phyloP scores from a whole-genome alignment of 352 stramenopile genomes.

The Phytophthora litchii region DNA sequence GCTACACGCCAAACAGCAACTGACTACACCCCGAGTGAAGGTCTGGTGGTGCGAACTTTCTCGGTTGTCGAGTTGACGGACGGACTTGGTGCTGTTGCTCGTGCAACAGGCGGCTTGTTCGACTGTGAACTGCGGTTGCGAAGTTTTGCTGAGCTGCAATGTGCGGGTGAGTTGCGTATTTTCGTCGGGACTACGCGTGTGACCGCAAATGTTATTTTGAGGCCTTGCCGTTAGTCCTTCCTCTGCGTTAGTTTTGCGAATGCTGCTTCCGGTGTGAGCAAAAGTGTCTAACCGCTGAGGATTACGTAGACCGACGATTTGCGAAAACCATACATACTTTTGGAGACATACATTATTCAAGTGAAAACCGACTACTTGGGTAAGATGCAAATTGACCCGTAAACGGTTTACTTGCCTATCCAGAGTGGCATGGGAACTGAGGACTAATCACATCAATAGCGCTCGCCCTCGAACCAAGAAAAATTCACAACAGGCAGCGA shows the following conservation, averaged over 20 bases:
- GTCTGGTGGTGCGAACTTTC: slow-evolving; percentile 27
- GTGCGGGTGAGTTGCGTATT: slow-evolving; percentile 40
- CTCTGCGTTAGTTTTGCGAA: slow-evolving; percentile 28
- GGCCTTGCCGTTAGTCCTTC: slow-evolving; percentile 34
- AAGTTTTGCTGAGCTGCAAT: slow-evolving; percentile 14
- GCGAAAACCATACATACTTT: slow-evolving; percentile 10
- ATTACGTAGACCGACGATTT: slow-evolving; percentile 32
- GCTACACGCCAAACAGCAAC: slow-evolving; percentile 21
- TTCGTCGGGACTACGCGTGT: slow-evolving; percentile 23
- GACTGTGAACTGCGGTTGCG: slow-evolving; percentile 30
- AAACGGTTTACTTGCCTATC: slow-evolving; percentile 1
- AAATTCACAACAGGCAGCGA: slow-evolving; percentile 5
- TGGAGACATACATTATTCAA: slow-evolving; percentile 20
- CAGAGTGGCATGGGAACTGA: slow-evolving; percentile 10
- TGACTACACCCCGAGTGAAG: slow-evolving; percentile 23
- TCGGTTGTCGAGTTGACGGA: slow-evolving; percentile 20
- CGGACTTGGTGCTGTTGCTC: slow-evolving; percentile 16
- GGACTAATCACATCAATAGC: slow-evolving; percentile 19
- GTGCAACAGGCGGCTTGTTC: slow-evolving; percentile 33
- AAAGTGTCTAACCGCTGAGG: slow-evolving; percentile 24
- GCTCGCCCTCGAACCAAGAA: not conserved
- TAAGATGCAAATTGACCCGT: slow-evolving; percentile 20
- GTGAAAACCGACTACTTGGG: slow-evolving; percentile 22
- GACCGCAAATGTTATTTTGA: slow-evolving; percentile 41
- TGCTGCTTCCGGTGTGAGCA: slow-evolving; percentile 18